Conservation (phyloP, 1,284 basidiomycete species). For the Fomitopsis palustris region DNA sequence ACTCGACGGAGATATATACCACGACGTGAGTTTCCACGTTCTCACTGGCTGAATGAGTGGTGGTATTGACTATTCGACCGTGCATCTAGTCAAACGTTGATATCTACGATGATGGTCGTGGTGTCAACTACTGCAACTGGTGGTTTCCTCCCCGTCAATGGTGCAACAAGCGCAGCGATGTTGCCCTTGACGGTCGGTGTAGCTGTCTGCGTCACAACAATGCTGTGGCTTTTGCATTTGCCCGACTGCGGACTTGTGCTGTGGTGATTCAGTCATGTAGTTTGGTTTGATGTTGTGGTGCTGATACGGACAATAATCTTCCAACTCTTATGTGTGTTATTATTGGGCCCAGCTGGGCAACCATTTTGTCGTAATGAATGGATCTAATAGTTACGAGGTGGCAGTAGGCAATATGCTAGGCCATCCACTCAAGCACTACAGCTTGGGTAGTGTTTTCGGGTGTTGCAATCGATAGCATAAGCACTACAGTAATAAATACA, state of each 20-base stretch:
- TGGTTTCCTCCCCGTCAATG: slow-evolving; percentile 28
- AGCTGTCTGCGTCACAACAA: slow-evolving; percentile 2
- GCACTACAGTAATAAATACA: not conserved
- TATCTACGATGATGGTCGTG: slow-evolving; percentile 21
- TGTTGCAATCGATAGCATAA: not conserved
- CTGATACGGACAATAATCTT: too few species aligned
- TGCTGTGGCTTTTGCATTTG: not conserved
- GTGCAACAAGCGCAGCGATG: slow-evolving; percentile 4
- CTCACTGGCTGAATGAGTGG: not conserved
- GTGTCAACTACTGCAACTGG: slow-evolving; percentile 14
- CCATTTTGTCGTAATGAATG: too few species aligned
- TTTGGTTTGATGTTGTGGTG: too few species aligned
- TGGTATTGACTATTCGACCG: not conserved
- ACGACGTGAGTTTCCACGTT: slow-evolving; percentile 20
- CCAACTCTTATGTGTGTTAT: too few species aligned
- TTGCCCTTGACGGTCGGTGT: slow-evolving; percentile 1
- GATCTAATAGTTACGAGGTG: too few species aligned
- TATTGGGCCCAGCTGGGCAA: too few species aligned
- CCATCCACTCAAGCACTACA: not conserved
- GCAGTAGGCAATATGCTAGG: too few species aligned
- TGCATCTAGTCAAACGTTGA: slow-evolving; percentile 7
- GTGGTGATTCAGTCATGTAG: not conserved
- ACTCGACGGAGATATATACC: slow-evolving; percentile 20
- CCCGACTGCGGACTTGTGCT: not conserved
- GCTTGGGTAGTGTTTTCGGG: not conserved